Percentiles rank a stretch among this genome's conserved stretches.
Evolutionary conservation across 1,139 yeast species (phyloP).

Genomic region (Torulaspora globosa): DNA sequence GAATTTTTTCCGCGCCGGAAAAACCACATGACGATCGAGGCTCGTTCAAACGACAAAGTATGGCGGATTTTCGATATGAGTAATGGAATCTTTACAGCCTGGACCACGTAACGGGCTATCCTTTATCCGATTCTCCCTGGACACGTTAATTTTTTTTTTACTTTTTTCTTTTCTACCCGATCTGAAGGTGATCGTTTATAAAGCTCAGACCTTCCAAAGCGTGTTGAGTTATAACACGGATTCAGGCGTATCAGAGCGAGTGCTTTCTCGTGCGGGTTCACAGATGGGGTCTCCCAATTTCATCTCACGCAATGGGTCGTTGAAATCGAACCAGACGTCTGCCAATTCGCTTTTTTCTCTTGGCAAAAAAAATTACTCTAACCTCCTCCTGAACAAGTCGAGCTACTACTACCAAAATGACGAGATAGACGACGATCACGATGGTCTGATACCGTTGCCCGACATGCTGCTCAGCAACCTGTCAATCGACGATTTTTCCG

Average conservation of each 20-base stretch:
- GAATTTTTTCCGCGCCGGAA: conserved; percentile 4
- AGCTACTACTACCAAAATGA: conserved; percentile 16
- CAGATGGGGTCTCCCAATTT: conserved; percentile 13
- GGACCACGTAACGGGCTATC: neutral
- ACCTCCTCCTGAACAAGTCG: conserved; percentile 15
- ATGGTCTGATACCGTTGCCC: conserved; percentile 4
- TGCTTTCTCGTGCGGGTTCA: conserved; percentile 3
- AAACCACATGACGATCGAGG: neutral
- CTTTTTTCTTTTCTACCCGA: conserved; percentile 1
- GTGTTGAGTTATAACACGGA: too few relatives aligned
- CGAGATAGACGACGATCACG: conserved; percentile 13
- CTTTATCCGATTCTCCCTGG: neutral
- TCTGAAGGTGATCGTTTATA: conserved; percentile 1
- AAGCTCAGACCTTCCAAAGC: neutral
- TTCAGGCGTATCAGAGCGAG: neutral
- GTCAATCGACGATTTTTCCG: conserved; percentile 10
- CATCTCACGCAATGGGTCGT: conserved; percentile 10
- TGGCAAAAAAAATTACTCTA: conserved; percentile 14
- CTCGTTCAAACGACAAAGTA: neutral
- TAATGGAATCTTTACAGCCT: neutral
- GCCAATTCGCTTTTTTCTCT: conserved; percentile 32
- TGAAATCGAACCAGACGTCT: conserved; percentile 21
- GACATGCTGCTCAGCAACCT: conserved; percentile 9
- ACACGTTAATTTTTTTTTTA: neutral
- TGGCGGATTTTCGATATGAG: neutral